Conservation (phyloP, 306 rosid genomes). For the Ormosia emarginata region DNA sequence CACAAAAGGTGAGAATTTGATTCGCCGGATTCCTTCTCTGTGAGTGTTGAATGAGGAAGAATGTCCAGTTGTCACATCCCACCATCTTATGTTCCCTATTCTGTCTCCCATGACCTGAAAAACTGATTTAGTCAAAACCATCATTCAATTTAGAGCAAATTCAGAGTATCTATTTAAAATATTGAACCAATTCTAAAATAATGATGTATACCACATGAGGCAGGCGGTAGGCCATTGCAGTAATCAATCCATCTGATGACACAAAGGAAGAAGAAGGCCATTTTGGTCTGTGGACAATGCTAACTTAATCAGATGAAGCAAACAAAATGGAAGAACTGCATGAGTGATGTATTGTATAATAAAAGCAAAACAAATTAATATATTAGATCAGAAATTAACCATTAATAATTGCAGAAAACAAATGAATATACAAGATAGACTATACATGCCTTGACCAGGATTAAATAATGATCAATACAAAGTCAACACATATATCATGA, state of each 20-base stretch:
- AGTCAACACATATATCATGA: slow-evolving; percentile 6
- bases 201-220: slow-evolving; percentile 80
- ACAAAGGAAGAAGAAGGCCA: slow-evolving; percentile 97
- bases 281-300: slow-evolving; percentile 69
- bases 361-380: background rate
- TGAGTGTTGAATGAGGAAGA: slow-evolving; percentile 95
- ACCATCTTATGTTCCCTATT: slow-evolving; percentile 90
- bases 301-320: slow-evolving; percentile 37
- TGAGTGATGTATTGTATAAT: background rate
- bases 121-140: slow-evolving; percentile 37
- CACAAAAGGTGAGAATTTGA: slow-evolving; percentile 87
- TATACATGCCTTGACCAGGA: background rate
- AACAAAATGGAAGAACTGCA: background rate
- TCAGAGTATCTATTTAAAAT: background rate
- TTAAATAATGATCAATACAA: background rate
- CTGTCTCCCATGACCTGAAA: slow-evolving; percentile 99
- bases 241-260: slow-evolving; percentile 79
- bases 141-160: slow-evolving; percentile 27
- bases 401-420: slow-evolving; percentile 5
- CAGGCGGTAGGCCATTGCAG: slow-evolving; percentile 99
- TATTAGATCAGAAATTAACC: background rate
- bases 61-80: slow-evolving; percentile 94
- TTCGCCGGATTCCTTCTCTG: slow-evolving; percentile 89
- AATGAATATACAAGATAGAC: background rate
- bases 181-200: slow-evolving; percentile 22